These are phyloP conservation scores for Pseudogymnoascus verrucosus DNA, from an alignment of 2,329 filamentous ascomycete genomes.

Conservation along the genomic window DNA sequence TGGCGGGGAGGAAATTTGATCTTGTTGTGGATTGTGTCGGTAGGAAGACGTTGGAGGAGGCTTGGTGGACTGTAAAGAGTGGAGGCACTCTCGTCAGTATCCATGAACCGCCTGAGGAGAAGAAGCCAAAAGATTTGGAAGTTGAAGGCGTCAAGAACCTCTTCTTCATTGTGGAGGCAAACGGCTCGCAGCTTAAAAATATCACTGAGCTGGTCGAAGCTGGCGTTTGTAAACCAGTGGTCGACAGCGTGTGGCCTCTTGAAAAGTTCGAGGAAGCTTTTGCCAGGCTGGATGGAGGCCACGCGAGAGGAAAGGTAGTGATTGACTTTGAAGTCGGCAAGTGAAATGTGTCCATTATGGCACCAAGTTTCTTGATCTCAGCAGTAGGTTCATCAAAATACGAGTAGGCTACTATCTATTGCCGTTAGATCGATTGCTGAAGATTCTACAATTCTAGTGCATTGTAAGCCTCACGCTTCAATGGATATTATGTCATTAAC, in stretches of 20 bases:
- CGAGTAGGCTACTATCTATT: neutral
- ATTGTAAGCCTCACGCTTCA: neutral
- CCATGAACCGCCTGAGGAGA: slow-evolving; percentile 29
- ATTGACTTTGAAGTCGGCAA: slow-evolving; percentile 22
- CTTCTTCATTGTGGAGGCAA: slow-evolving; percentile 37
- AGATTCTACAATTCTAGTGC: neutral
- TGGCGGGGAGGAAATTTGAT: slow-evolving; percentile 30
- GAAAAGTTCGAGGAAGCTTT: slow-evolving; percentile 34
- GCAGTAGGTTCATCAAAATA: neutral
- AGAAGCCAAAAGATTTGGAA: slow-evolving; percentile 25
- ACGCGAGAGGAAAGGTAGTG: slow-evolving; percentile 37
- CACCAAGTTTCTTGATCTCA: neutral
- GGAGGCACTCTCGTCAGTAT: slow-evolving; percentile 33
- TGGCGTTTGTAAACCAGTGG: slow-evolving; percentile 28
- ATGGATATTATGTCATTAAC: neutral
- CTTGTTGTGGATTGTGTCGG: slow-evolving; percentile 39
- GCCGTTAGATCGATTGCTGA: neutral
- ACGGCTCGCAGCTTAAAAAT: slow-evolving; percentile 29
- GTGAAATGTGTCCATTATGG: neutral
- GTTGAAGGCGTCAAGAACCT: slow-evolving; percentile 26
- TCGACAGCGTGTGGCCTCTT: slow-evolving; percentile 36
- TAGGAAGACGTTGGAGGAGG: slow-evolving; percentile 32
- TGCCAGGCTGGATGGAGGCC: slow-evolving; percentile 31
- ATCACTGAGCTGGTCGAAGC: slow-evolving; percentile 34
- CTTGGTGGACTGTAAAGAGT: slow-evolving; percentile 34